A percentile compares a stretch with the other conserved stretches of the same genome.
phyloP scores from a whole-genome alignment of 805 yeast genomes.

The Wickerhamomyces rabaulensis region DNA sequence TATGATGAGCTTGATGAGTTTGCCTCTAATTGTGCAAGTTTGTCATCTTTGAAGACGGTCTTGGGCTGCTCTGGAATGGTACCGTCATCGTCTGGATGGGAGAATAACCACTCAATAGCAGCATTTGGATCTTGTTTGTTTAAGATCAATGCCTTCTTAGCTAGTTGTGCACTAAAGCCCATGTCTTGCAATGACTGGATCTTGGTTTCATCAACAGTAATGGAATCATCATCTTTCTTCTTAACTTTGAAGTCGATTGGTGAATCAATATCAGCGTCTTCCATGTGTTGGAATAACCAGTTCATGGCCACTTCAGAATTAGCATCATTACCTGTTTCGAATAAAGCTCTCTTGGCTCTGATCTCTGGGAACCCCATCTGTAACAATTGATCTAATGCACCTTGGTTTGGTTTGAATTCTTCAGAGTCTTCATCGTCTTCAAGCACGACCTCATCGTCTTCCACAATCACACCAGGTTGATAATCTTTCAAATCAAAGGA shows the following conservation, averaged over 20 bases:
- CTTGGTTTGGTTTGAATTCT: slow-evolving; percentile 50
- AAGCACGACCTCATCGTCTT: slow-evolving; percentile 31
- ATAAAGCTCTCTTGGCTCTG: slow-evolving; percentile 63
- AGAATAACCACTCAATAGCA: slow-evolving; percentile 90
- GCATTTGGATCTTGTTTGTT: slow-evolving; percentile 59
- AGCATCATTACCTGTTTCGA: slow-evolving; percentile 58
- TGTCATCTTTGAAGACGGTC: slow-evolving; percentile 7
- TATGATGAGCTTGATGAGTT: slow-evolving; percentile 29
- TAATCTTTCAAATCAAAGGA: slow-evolving; percentile 43
- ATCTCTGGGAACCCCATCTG: slow-evolving; percentile 87
- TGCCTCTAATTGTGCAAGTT: slow-evolving; percentile 2
- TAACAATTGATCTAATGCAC: slow-evolving; percentile 47
- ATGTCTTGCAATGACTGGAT: slow-evolving; percentile 51
- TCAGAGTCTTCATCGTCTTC: slow-evolving; percentile 20
- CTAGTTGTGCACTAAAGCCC: slow-evolving; percentile 71
- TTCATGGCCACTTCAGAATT: slow-evolving; percentile 73
- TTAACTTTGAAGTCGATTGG: slow-evolving; percentile 19
- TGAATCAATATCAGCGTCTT: slow-evolving; percentile 70
- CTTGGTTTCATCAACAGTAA: slow-evolving; percentile 32
- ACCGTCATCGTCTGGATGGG: slow-evolving; percentile 76
- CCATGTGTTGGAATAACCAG: slow-evolving; percentile 88
- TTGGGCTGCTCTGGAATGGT: slow-evolving; percentile 30
- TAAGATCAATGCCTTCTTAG: slow-evolving; percentile 66
- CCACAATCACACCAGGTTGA: slow-evolving; percentile 35
- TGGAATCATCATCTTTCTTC: slow-evolving; percentile 1